A percentile compares a stretch with the other conserved stretches of the same genome.
These are phyloP conservation scores for Solanum okadae DNA, from an alignment of 257 asterid species.

Conservation along the genomic window DNA sequence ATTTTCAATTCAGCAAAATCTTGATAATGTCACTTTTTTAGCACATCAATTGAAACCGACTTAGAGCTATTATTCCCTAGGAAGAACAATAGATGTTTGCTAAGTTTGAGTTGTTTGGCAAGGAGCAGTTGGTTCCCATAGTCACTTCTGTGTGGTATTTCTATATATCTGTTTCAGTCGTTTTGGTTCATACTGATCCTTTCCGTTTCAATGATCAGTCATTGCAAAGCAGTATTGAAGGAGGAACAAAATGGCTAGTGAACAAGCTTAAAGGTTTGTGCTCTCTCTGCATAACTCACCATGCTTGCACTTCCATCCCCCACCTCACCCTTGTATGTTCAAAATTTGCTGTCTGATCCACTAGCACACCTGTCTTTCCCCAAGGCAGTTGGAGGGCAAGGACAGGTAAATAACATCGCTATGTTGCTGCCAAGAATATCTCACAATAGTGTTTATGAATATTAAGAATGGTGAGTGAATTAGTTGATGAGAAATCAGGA, in stretches of 20 bases:
- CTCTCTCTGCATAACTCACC: neutral
- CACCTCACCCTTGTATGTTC: neutral
- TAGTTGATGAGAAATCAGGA: neutral
- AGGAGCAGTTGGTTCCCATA: neutral
- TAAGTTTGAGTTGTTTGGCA: neutral
- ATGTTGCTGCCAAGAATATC: neutral
- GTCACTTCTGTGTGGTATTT: neutral
- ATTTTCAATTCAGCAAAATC: neutral
- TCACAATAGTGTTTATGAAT: neutral
- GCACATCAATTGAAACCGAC: neutral
- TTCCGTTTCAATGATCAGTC: constrained; percentile 26
- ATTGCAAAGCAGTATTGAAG: constrained; percentile 57
- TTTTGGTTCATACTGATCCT: neutral
- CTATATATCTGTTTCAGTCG: neutral
- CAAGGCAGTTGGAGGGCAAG: neutral
- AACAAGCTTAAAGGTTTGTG: constrained; percentile 73
- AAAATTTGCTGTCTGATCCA: neutral
- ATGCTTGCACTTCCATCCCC: neutral
- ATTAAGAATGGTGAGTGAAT: neutral
- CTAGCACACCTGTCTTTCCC: neutral
- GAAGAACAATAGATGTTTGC: neutral
- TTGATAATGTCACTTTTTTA: neutral
- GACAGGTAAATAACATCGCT: neutral
- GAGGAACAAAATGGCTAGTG: constrained; percentile 76
- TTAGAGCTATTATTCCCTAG: neutral